A percentile compares a stretch with the other conserved stretches of the same genome.
phyloP scores from a whole-genome alignment of 495 filamentous ascomycete genomes.

The Friedmanniomyces simplex region DNA sequence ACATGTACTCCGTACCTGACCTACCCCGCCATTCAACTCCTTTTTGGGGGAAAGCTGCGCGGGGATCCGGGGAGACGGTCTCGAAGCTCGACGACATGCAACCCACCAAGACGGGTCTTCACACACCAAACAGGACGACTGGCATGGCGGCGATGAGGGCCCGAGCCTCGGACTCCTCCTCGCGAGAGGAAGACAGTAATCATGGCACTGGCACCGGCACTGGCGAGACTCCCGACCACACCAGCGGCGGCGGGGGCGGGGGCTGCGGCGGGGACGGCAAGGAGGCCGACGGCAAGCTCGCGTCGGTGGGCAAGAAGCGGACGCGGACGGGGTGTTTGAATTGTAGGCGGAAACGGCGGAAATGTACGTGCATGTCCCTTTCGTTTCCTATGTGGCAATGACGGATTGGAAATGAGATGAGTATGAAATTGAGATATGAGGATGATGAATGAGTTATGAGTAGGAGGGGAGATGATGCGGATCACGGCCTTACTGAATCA shows the following conservation, averaged over 20 bases:
- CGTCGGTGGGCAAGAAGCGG: constrained; percentile 6
- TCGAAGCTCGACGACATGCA: not conserved
- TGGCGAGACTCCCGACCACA: not conserved
- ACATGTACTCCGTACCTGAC: too few species aligned
- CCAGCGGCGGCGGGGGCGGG: too few species aligned
- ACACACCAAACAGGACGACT: not conserved
- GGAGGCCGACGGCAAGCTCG: constrained; percentile 1
- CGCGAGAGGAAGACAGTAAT: not conserved
- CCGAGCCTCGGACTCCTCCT: too few species aligned
- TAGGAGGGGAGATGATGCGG: not conserved
- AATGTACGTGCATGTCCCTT: constrained; percentile 6
- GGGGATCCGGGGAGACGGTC: not conserved
- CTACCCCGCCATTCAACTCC: too few species aligned
- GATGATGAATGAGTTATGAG: too few species aligned
- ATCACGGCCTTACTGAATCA: not conserved
- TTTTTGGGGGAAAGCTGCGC: too few species aligned
- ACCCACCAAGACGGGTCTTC: not conserved
- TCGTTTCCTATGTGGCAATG: too few species aligned
- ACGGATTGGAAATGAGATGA: too few species aligned
- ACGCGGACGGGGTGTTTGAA: constrained; percentile 19
- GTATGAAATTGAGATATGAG: too few species aligned
- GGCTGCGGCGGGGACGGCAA: not conserved
- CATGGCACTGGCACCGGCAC: too few species aligned
- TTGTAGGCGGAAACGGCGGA: constrained; percentile 14
- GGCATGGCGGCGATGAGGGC: too few species aligned